Evolutionary conservation across 2,329 filamentous ascomycete species (phyloP).

Genomic region (Penicillium glabrum): DNA sequence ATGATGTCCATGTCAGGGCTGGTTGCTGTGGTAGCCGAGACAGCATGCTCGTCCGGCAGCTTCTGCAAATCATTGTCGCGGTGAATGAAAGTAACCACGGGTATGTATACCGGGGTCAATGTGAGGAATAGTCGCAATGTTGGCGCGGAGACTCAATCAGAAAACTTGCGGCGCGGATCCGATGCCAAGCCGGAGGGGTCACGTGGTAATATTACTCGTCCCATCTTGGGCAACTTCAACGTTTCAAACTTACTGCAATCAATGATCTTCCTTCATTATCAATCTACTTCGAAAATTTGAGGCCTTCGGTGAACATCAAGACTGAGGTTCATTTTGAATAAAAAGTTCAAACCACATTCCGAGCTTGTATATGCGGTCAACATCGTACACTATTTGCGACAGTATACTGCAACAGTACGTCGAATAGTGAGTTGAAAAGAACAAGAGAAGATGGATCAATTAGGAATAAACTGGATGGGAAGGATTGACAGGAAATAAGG

Average conservation of each 20-base stretch:
- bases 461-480: not conserved
- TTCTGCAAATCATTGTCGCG: conserved; percentile 41
- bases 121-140: not conserved
- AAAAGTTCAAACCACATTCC: too few species aligned
- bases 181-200: conserved; percentile 36
- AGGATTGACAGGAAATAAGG: not conserved
- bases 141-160: conserved; percentile 18
- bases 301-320: too few species aligned
- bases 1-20: conserved; percentile 26
- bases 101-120: not conserved
- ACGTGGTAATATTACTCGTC: conserved; percentile 21
- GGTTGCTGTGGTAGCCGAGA: conserved; percentile 38
- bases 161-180: conserved; percentile 38
- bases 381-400: too few species aligned
- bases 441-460: too few species aligned
- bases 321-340: too few species aligned
- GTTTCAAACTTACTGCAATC: not conserved
- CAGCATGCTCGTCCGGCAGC: conserved; percentile 41
- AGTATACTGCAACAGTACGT: too few species aligned
- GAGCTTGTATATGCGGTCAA: too few species aligned
- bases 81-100: not conserved
- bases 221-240: not conserved
- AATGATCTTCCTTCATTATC: not conserved
- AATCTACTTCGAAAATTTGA: not conserved
- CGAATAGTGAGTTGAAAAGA: too few species aligned